Percentiles rank a stretch among this genome's conserved stretches.
Evolutionary conservation across 2,329 filamentous ascomycete genomes (phyloP).

Genomic region (Talaromyces sp.): DNA sequence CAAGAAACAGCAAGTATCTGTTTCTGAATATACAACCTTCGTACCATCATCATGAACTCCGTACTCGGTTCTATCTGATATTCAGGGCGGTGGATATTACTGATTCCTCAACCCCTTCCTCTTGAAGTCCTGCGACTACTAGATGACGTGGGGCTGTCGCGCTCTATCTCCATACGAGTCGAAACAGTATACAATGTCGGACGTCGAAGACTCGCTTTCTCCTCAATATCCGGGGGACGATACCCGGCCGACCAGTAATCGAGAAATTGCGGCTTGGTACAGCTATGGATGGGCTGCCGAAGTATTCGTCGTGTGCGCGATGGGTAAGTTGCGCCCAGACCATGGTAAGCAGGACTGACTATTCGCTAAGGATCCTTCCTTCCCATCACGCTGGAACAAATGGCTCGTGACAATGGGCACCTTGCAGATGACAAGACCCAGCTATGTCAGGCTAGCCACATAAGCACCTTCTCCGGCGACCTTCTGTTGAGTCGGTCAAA

Average conservation of each 20-base stretch:
- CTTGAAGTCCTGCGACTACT: neutral
- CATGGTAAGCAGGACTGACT: neutral
- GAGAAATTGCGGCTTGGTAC: constrained; percentile 92
- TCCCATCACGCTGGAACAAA: constrained; percentile 88
- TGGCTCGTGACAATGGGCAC: constrained; percentile 88
- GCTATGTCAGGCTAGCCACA: constrained; percentile 17
- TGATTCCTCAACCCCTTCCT: neutral
- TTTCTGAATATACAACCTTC: neutral
- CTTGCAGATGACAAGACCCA: constrained; percentile 68
- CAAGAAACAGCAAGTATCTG: neutral
- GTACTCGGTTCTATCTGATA: neutral
- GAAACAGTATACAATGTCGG: constrained; percentile 25
- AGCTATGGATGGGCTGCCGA: constrained; percentile 94
- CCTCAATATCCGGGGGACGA: constrained; percentile 78
- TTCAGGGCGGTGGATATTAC: neutral
- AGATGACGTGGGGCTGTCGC: neutral
- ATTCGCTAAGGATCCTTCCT: constrained; percentile 74
- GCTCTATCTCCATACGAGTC: neutral
- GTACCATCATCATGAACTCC: neutral
- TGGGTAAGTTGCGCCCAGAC: constrained; percentile 48
- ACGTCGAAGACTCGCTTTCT: constrained; percentile 29
- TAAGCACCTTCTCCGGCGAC: constrained; percentile 2
- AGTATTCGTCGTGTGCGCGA: constrained; percentile 89
- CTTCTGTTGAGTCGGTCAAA: constrained; percentile 33
- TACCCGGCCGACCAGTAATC: constrained; percentile 77